Evolutionary conservation across 2,329 filamentous ascomycete genomes (phyloP).

Genomic region (Cryphonectria carpinicola): DNA sequence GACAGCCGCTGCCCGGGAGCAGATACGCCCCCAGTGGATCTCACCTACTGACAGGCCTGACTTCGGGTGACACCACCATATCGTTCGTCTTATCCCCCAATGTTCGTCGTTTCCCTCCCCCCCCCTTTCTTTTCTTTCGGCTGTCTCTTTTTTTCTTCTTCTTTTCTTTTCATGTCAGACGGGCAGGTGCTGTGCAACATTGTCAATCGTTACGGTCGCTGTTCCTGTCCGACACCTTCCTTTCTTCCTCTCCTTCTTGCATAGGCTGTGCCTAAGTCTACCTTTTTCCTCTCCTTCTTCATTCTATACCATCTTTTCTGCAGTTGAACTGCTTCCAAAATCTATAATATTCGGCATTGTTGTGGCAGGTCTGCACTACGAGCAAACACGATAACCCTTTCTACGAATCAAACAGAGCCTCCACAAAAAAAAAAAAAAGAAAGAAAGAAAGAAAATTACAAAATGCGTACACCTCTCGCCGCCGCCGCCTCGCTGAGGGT

Average conservation of each 20-base stretch:
- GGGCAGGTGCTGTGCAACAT: constrained; percentile 6
- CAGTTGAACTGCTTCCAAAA: constrained; percentile 1
- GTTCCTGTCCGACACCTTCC: background rate
- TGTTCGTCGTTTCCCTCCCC: background rate
- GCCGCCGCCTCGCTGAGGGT: constrained; percentile 13
- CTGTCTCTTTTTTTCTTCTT: background rate
- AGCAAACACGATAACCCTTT: constrained; percentile 12
- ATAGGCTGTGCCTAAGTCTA: constrained; percentile 24
- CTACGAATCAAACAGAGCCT: background rate
- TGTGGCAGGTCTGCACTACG: constrained; percentile 12
- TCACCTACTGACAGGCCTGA: background rate
- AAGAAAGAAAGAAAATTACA: too few relatives aligned
- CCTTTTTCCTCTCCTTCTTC: constrained; percentile 1
- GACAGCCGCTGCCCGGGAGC: background rate
- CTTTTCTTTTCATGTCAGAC: background rate
- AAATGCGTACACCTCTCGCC: constrained; percentile 23
- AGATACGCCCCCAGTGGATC: background rate
- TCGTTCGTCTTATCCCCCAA: constrained; percentile 10
- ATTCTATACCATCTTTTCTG: constrained; percentile 18
- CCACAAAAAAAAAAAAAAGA: background rate
- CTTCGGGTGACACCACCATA: constrained; percentile 13
- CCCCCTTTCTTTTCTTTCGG: background rate
- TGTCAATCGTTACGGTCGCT: background rate
- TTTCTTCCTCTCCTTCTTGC: background rate
- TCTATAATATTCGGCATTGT: background rate